Base-by-base conservation (phyloP, 345 rosid genomes). In the Sisymbrium altissimum region DNA sequence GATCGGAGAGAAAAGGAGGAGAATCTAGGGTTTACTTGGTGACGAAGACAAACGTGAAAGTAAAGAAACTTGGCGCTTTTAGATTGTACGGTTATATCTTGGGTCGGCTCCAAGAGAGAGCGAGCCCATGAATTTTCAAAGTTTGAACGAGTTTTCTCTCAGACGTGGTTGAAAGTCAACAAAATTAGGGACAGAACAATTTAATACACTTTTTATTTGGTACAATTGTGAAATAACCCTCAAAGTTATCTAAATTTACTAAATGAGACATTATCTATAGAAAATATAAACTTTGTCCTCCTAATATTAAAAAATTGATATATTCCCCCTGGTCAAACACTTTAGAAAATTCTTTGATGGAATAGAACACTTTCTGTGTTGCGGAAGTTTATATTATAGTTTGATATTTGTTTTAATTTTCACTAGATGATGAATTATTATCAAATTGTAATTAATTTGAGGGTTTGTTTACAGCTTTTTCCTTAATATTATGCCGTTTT, bases 11-110 rank as follows among this genome's bases (percentile, higher is more conserved):
- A 55, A 68, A 40, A 18, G 64, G 57, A 18, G 64, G 57, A 61
- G 74, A 76, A 77, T 71, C 76, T 71, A 77, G 80, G 80, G 76
- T 77, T 76, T 64, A 55, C 80, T 65, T 77, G 76, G 70, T 64
- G 32, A 44, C 54, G 80, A 77, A 77, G 80, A 64, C 61, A 70
- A 27, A 71, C 75, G 71, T 46, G 27, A 38, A 52, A 30, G 68
- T 9, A 19, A 56, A 55, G 29, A 40, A 77, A 64, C 9, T 63
- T 64, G 60, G 75, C 80, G 72, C 71, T 77, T 77, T 60, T 70
- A 55, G 60, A 70, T 9, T 30, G 50, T 53, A 62, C 30, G 66
- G 59, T 55, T 55, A 36, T 30, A n/a, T n/a, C n/a, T 7, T 54
- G 56, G 64, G 64, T 75, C 63, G 69, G 75, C 57, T 62, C 17